Percentiles rank a stretch among this genome's conserved stretches.
Evolutionary conservation across 805 yeast species (phyloP).

Genomic region (Debaryomyces tyrocola): DNA sequence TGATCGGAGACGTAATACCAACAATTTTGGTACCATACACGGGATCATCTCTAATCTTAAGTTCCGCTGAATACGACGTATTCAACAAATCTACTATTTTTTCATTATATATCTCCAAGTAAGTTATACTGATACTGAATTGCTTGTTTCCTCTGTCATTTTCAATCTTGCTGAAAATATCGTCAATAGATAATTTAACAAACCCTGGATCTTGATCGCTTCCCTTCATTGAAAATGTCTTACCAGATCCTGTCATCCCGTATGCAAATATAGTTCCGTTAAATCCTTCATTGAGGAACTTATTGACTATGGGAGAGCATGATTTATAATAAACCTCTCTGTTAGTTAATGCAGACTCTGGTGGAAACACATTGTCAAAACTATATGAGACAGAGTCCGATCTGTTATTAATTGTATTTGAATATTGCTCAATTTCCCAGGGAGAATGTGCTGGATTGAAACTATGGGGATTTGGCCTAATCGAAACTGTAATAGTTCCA

Average conservation of each 20-base stretch:
- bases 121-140: constrained; percentile 60
- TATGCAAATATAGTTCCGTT: constrained; percentile 91
- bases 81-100: constrained; percentile 73
- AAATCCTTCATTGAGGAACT: constrained; percentile 65
- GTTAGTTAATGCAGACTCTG: constrained; percentile 46
- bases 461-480: constrained; percentile 70
- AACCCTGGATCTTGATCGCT: constrained; percentile 62
- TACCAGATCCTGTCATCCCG: constrained; percentile 94
- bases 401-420: constrained; percentile 42
- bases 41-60: constrained; percentile 77
- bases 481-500: constrained; percentile 74
- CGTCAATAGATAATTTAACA: constrained; percentile 64
- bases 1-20: constrained; percentile 67
- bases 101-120: constrained; percentile 86
- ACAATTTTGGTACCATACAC: constrained; percentile 69
- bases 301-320: constrained; percentile 53
- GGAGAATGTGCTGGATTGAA: constrained; percentile 32
- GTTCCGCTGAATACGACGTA: constrained; percentile 44
- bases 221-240: constrained; percentile 86
- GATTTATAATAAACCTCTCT: constrained; percentile 55
- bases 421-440: constrained; percentile 46
- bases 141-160: constrained; percentile 23
- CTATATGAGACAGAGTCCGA: constrained; percentile 62
- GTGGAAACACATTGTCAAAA: constrained; percentile 79
- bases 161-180: constrained; percentile 52